Percentiles rank a stretch among this genome's conserved stretches.
Conservation (phyloP, 441 rosid genomes). For the Brassica hybrid region DNA sequence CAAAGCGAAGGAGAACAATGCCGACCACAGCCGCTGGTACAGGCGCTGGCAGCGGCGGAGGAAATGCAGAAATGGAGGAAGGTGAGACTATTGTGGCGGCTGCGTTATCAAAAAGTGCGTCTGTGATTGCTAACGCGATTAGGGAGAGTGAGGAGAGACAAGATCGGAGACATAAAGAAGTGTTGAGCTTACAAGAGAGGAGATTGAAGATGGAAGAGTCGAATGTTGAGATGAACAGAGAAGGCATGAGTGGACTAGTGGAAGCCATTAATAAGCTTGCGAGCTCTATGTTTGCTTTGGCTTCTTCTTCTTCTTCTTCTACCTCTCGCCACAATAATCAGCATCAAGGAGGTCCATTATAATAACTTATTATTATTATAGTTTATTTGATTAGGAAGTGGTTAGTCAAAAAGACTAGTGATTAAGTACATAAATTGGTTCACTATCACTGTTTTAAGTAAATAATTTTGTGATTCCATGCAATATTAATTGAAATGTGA, state of each 20-base stretch:
- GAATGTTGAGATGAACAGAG: constrained; percentile 61
- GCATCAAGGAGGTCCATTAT: constrained; percentile 47
- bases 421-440: constrained; percentile 37
- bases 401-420: constrained; percentile 22
- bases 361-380: constrained; percentile 24
- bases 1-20: constrained; percentile 55
- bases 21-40: constrained; percentile 44
- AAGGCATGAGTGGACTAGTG: constrained; percentile 71
- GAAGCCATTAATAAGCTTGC: constrained; percentile 91
- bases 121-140: constrained; percentile 79
- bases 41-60: constrained; percentile 28
- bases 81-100: constrained; percentile 51
- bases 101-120: constrained; percentile 79
- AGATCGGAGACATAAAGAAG: constrained; percentile 75
- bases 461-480: constrained; percentile 20
- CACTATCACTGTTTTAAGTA: constrained; percentile 10
- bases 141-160: constrained; percentile 72
- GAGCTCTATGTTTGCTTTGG: constrained; percentile 73
- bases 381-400: constrained; percentile 41
- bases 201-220: constrained; percentile 76
- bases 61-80: constrained; percentile 43
- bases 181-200: constrained; percentile 63
- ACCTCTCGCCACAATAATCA: constrained; percentile 51
- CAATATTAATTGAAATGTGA: constrained; percentile 30
- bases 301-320: constrained; percentile 56